Percentiles rank a stretch among this genome's conserved stretches.
These are phyloP conservation scores for Botryobasidium botryosum DNA, from an alignment of 768 basidiomycete genomes.

Conservation along the genomic window DNA sequence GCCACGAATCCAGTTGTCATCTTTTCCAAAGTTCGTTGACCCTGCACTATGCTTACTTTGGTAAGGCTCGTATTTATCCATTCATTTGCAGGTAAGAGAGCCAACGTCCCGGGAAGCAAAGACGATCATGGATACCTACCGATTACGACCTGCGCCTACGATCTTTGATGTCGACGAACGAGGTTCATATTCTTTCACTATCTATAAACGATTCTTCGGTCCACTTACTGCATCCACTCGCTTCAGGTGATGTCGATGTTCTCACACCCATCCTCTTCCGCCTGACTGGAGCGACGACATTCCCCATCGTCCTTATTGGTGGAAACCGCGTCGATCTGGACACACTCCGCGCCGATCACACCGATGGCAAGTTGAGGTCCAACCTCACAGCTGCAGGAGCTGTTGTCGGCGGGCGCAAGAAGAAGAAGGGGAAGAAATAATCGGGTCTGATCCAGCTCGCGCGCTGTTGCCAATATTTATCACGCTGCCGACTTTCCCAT, in stretches of 20 bases:
- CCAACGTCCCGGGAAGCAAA: conserved; percentile 52
- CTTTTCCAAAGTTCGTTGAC: conserved; percentile 44
- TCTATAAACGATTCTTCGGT: background rate
- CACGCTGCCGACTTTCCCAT: no score
- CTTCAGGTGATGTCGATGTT: conserved; percentile 41
- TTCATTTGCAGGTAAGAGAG: conserved; percentile 35
- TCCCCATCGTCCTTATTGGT: conserved; percentile 54
- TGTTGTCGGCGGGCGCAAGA: conserved; percentile 35
- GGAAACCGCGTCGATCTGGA: conserved; percentile 38
- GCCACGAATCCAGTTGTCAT: conserved; percentile 54
- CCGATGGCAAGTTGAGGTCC: conserved; percentile 34
- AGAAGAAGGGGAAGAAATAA: conserved; percentile 32
- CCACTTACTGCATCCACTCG: background rate
- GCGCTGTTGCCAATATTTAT: no score
- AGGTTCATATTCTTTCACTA: conserved; percentile 16
- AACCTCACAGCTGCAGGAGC: conserved; percentile 41
- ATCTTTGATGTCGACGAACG: conserved; percentile 59
- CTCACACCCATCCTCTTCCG: conserved; percentile 44
- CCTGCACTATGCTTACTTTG: background rate
- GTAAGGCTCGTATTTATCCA: conserved; percentile 7
- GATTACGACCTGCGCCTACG: conserved; percentile 44
- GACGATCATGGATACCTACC: conserved; percentile 33
- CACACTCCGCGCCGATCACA: conserved; percentile 34
- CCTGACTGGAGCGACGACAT: conserved; percentile 33
- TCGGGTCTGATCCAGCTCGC: no score